Evolutionary conservation across 1,139 yeast genomes (phyloP).

Genomic region (Suhomyces bribrorum): DNA sequence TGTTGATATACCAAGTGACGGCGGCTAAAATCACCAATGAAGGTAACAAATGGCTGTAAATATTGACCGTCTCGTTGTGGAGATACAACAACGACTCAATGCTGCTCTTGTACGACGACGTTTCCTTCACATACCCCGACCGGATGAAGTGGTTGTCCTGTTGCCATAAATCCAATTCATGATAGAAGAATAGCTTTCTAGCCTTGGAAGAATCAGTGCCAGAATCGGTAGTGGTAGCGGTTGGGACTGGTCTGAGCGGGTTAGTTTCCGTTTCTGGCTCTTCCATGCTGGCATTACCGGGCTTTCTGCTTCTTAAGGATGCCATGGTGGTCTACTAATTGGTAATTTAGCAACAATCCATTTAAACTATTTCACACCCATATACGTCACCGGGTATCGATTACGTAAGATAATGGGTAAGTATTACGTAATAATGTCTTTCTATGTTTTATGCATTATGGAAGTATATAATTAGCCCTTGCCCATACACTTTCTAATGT

Average conservation of each 20-base stretch:
- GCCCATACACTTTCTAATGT: no score
- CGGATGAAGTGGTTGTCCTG: slow-evolving; percentile 77
- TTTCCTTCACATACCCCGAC: slow-evolving; percentile 74
- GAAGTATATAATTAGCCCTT: background rate
- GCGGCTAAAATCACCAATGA: slow-evolving; percentile 42
- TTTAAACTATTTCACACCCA: slow-evolving; percentile 3
- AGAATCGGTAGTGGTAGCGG: background rate
- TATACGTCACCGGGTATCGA: background rate
- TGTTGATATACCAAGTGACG: slow-evolving; percentile 27
- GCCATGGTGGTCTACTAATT: slow-evolving; percentile 1
- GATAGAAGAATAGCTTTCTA: slow-evolving; percentile 24
- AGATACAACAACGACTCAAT: slow-evolving; percentile 59
- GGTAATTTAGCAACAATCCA: no score
- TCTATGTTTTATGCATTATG: background rate
- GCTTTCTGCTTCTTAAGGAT: background rate
- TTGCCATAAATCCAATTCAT: slow-evolving; percentile 77
- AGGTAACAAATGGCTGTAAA: slow-evolving; percentile 79
- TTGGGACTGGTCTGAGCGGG: no score
- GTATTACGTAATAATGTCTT: background rate
- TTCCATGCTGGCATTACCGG: no score
- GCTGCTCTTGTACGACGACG: slow-evolving; percentile 54
- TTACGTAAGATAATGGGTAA: background rate
- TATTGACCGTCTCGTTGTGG: slow-evolving; percentile 86
- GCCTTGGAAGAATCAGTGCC: background rate
- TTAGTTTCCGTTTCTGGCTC: no score